Evolutionary conservation across 345 rosid species (phyloP).

Genomic region (Eutrema japonicum): DNA sequence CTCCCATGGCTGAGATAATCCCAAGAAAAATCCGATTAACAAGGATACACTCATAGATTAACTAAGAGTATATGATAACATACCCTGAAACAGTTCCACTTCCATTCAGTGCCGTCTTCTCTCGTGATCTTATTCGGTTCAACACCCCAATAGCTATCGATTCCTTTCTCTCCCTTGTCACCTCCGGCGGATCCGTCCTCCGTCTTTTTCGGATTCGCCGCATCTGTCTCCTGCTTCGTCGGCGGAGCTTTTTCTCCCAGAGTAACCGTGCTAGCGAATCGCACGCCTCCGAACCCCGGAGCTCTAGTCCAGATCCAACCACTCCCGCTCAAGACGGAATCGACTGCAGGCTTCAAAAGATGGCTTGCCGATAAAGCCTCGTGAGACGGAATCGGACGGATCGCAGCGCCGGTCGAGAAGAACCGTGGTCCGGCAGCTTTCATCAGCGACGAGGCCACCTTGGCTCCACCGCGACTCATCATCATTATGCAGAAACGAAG

Average conservation of each 20-base stretch:
- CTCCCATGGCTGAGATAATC: constrained; percentile 45
- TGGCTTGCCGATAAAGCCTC: constrained; percentile 12
- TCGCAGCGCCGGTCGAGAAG: constrained; percentile 27
- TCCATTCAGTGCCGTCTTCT: constrained; percentile 67
- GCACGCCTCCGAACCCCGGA: constrained; percentile 31
- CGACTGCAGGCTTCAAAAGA: constrained; percentile 28
- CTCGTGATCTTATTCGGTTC: constrained; percentile 49
- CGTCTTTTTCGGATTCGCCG: constrained; percentile 18
- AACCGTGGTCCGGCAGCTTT: constrained; percentile 30
- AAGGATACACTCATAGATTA: not conserved
- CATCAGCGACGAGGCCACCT: constrained; percentile 36
- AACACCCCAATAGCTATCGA: constrained; percentile 64
- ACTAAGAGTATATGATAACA: not conserved
- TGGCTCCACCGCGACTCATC: constrained; percentile 43
- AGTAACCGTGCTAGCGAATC: constrained; percentile 39
- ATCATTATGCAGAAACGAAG: constrained; percentile 14
- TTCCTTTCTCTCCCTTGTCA: constrained; percentile 41
- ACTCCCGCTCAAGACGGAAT: not conserved
- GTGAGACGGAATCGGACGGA: constrained; percentile 24
- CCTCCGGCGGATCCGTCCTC: constrained; percentile 29
- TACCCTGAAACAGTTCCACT: constrained; percentile 68
- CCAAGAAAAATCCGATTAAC: not conserved
- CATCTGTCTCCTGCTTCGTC: not conserved
- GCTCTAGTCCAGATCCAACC: constrained; percentile 32
- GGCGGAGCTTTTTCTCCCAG: constrained; percentile 31